phyloP scores from a whole-genome alignment of 805 yeast species.

The Saturnispora bothae region DNA sequence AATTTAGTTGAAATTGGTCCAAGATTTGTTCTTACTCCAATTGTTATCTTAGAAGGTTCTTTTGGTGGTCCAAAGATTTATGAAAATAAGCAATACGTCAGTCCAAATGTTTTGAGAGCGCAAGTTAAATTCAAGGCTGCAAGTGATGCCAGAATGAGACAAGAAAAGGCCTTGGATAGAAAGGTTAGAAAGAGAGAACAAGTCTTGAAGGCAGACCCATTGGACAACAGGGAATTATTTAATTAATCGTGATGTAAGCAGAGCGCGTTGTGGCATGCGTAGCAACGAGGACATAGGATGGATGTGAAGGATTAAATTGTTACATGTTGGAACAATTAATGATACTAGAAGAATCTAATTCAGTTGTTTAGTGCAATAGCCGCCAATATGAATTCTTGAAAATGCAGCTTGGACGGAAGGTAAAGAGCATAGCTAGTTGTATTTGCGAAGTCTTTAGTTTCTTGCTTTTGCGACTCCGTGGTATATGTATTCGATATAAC shows the following conservation, averaged over 20 bases:
- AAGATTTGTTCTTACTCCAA: conserved; percentile 84
- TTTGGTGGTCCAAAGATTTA: conserved; percentile 97
- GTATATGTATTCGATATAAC: no score
- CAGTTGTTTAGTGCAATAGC: no score
- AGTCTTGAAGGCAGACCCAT: conserved; percentile 70
- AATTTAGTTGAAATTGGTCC: conserved; percentile 94
- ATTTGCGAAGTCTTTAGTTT: no score
- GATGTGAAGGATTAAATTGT: no score
- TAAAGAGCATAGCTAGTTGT: no score
- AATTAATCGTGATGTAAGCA: conserved; percentile 28
- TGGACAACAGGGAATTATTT: conserved; percentile 68
- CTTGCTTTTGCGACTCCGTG: no score
- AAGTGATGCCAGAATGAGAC: conserved; percentile 62
- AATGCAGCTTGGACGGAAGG: no score
- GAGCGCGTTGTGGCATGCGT: no score
- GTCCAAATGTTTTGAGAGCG: conserved; percentile 92
- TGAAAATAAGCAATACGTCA: conserved; percentile 92
- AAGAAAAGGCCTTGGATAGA: conserved; percentile 67
- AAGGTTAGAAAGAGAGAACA: conserved; percentile 68
- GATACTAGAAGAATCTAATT: no score
- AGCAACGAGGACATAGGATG: no score
- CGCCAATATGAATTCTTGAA: no score
- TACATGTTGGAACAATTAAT: no score
- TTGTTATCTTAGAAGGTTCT: conserved; percentile 88
- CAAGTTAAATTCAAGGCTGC: conserved; percentile 76